Conservation (phyloP, 164 flowering plant genomes). For the Vitis riparia region DNA sequence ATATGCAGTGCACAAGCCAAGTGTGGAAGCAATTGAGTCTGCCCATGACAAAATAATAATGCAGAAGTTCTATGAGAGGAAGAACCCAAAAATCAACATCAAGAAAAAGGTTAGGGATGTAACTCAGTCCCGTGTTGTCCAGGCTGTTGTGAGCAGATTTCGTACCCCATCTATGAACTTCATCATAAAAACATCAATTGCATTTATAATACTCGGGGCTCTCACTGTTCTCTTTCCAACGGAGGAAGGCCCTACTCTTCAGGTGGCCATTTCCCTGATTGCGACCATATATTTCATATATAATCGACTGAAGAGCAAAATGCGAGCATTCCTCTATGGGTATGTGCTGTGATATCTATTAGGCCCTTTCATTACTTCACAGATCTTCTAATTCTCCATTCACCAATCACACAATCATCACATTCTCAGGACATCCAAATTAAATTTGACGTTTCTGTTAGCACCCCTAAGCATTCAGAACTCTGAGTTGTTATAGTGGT, state of each 20-base stretch:
- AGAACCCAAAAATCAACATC: slow-evolving; percentile 76
- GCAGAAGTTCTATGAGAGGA: slow-evolving; percentile 89
- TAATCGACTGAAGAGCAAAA: slow-evolving; percentile 67
- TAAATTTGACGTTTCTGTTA: no score
- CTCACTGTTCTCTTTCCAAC: slow-evolving; percentile 91
- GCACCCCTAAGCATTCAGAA: no score
- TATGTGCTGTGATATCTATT: slow-evolving; percentile 27
- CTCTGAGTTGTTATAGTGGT: background rate
- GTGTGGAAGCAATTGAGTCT: slow-evolving; percentile 90
- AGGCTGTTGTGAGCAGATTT: slow-evolving; percentile 68
- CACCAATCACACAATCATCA: background rate
- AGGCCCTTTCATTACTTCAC: background rate
- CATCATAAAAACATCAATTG: slow-evolving; percentile 59
- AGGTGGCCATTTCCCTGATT: slow-evolving; percentile 80
- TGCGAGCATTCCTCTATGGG: slow-evolving; percentile 85
- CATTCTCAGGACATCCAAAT: background rate
- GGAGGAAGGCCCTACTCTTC: slow-evolving; percentile 97
- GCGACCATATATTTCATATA: slow-evolving; percentile 77
- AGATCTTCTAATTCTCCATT: no score
- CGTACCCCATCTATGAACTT: slow-evolving; percentile 68
- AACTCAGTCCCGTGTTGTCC: slow-evolving; percentile 61
- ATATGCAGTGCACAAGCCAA: slow-evolving; percentile 86
- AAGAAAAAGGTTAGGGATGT: slow-evolving; percentile 84
- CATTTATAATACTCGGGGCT: slow-evolving; percentile 70
- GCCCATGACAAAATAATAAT: slow-evolving; percentile 97